Conservation (phyloP, 352 stramenopile genomes). For the Phytophthora constricta region DNA sequence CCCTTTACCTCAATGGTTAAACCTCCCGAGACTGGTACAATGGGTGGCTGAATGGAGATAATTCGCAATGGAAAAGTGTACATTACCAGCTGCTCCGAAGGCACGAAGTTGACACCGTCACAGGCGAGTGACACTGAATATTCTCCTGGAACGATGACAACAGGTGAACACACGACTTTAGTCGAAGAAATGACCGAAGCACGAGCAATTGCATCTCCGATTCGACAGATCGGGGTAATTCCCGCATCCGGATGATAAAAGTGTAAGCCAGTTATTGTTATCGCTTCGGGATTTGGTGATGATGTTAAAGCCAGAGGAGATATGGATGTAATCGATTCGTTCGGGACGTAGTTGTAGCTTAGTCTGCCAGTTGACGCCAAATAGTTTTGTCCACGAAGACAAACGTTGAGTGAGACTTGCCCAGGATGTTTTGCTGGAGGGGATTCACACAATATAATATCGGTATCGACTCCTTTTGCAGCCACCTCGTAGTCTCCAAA, state of each 20-base stretch:
- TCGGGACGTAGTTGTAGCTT: slow-evolving; percentile 29
- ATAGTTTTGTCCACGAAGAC: slow-evolving; percentile 14
- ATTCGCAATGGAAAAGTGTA: slow-evolving; percentile 30
- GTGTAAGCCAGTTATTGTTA: slow-evolving; percentile 35
- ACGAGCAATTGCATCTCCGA: slow-evolving; percentile 21
- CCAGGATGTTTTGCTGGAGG: slow-evolving; percentile 21
- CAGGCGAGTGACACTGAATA: slow-evolving; percentile 45
- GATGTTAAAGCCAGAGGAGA: slow-evolving; percentile 11
- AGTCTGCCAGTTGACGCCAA: neutral
- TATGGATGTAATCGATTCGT: slow-evolving; percentile 41
- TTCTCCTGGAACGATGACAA: slow-evolving; percentile 14
- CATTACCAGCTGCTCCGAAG: slow-evolving; percentile 21
- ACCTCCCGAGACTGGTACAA: slow-evolving; percentile 28
- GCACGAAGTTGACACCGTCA: slow-evolving; percentile 45
- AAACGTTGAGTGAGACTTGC: slow-evolving; percentile 27
- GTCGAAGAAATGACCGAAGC: slow-evolving; percentile 39
- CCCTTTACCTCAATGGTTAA: slow-evolving; percentile 35
- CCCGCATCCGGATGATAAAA: slow-evolving; percentile 26
- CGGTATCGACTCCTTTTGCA: slow-evolving; percentile 15
- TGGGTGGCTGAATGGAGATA: slow-evolving; percentile 21
- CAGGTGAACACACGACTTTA: slow-evolving; percentile 20
- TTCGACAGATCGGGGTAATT: slow-evolving; percentile 32
- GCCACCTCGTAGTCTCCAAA: slow-evolving; percentile 28
- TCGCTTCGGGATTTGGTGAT: slow-evolving; percentile 4
- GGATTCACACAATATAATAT: slow-evolving; percentile 30